phyloP scores from a whole-genome alignment of 805 yeast species.

The Candida parachauliodes region DNA sequence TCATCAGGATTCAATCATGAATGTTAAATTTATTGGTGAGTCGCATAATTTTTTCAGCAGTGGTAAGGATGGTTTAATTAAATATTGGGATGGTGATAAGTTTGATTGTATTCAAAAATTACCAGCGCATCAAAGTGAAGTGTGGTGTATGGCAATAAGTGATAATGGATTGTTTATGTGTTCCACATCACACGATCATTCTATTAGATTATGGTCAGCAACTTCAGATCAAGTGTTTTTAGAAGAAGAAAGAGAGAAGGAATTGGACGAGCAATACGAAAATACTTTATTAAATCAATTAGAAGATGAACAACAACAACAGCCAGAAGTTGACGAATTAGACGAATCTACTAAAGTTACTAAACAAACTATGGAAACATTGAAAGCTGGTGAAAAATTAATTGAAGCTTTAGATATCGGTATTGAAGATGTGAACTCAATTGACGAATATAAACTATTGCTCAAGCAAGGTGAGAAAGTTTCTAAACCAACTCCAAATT shows the following conservation, averaged over 20 bases:
- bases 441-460: conserved; percentile 46
- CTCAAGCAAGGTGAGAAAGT: conserved; percentile 36
- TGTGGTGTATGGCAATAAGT: conserved; percentile 87
- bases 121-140: conserved; percentile 82
- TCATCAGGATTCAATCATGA: conserved; percentile 94
- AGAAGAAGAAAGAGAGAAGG: conserved; percentile 95
- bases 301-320: conserved; percentile 46
- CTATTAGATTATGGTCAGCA: conserved; percentile 89
- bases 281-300: conserved; percentile 68
- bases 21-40: conserved; percentile 78
- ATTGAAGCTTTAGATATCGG: conserved; percentile 92
- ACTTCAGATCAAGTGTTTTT: conserved; percentile 94
- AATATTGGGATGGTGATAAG: conserved; percentile 98
- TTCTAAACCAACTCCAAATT: conserved; percentile 55
- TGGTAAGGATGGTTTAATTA: conserved; percentile 83
- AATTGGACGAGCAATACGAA: conserved; percentile 89
- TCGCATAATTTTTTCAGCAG: conserved; percentile 86
- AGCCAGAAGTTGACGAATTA: conserved; percentile 36
- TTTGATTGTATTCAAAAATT: conserved; percentile 90
- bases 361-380: conserved; percentile 83
- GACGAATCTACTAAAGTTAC: conserved; percentile 65
- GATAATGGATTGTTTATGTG: conserved; percentile 67
- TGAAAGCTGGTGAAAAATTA: conserved; percentile 90
- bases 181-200: conserved; percentile 88
- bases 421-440: conserved; percentile 58